A percentile compares a stretch with the other conserved stretches of the same genome.
These are phyloP conservation scores for Beta lomatogona DNA, from an alignment of 179 eudicot genomes.

Conservation along the genomic window DNA sequence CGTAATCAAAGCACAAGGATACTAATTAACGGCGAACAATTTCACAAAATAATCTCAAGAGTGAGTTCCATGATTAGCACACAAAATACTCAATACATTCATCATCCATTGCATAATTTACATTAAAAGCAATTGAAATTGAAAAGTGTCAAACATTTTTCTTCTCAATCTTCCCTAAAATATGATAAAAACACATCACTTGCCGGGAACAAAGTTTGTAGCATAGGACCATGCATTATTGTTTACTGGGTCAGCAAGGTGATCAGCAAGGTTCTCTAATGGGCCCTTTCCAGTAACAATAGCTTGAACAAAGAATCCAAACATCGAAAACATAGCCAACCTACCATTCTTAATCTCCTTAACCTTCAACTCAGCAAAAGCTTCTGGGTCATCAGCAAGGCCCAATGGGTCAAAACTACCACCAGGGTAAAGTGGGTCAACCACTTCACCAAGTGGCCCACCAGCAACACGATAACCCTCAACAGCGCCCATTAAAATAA, in stretches of 20 bases:
- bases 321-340: constrained; percentile 18
- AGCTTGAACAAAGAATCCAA: constrained; percentile 19
- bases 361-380: constrained; percentile 18
- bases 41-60: too few relatives aligned
- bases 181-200: background rate
- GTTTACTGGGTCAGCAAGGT: constrained; percentile 19
- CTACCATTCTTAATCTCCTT: constrained; percentile 22
- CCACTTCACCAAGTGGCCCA: constrained; percentile 21
- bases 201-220: constrained; percentile 18
- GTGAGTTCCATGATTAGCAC: background rate
- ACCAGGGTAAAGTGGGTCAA: constrained; percentile 20
- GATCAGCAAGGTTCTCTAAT: constrained; percentile 17
- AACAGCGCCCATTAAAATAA: constrained; percentile 17
- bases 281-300: constrained; percentile 18
- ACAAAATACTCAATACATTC: background rate
- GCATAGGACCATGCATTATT: constrained; percentile 18
- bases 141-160: background rate
- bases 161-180: background rate
- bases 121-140: background rate
- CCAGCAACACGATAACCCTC: constrained; percentile 19
- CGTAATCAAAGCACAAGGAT: too few relatives aligned
- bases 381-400: constrained; percentile 18
- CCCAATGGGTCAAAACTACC: constrained; percentile 24
- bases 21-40: too few relatives aligned
- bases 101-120: constrained; percentile 2